Conservation (phyloP, 805 yeast genomes). For the Kodamaea nitidulidarum region DNA sequence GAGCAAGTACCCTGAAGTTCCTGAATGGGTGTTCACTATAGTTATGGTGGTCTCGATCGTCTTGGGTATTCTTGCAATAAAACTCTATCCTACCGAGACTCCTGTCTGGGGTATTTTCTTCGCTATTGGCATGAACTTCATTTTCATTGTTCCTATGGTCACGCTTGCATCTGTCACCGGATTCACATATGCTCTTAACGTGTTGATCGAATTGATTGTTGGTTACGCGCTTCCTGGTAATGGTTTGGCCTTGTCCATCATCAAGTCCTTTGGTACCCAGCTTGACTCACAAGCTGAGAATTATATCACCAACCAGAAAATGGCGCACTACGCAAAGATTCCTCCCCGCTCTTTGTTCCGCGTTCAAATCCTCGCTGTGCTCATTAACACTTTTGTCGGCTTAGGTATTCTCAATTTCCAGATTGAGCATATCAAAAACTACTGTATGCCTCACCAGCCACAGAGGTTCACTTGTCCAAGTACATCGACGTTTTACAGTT, state of each 20-base stretch:
- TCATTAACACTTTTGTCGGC: conserved; percentile 19
- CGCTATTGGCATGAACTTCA: conserved; percentile 28
- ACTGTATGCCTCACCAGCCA: conserved; percentile 17
- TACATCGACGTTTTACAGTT: conserved; percentile 40
- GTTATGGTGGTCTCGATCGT: conserved; percentile 26
- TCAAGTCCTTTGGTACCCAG: conserved; percentile 57
- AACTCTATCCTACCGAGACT: conserved; percentile 29
- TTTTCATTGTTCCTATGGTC: conserved; percentile 32
- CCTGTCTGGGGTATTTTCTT: conserved; percentile 38
- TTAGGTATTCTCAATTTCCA: conserved; percentile 22
- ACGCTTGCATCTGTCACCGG: conserved; percentile 29
- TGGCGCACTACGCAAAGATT: conserved; percentile 62
- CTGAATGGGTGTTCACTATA: conserved; percentile 27
- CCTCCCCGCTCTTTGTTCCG: conserved; percentile 59
- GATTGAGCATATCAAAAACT: conserved; percentile 15
- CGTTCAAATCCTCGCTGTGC: conserved; percentile 23
- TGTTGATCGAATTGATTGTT: conserved; percentile 33
- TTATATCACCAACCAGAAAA: conserved; percentile 53
- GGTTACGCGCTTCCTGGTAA: conserved; percentile 39
- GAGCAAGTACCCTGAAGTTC: conserved; percentile 32
- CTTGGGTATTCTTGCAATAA: conserved; percentile 28
- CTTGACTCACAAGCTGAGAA: conserved; percentile 55
- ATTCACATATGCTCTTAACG: conserved; percentile 30
- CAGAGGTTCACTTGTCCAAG: conserved; percentile 30
- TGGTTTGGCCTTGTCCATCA: conserved; percentile 38